phyloP scores from a whole-genome alignment of 148 eudicot species.

The Fagopyrum homotropicum region DNA sequence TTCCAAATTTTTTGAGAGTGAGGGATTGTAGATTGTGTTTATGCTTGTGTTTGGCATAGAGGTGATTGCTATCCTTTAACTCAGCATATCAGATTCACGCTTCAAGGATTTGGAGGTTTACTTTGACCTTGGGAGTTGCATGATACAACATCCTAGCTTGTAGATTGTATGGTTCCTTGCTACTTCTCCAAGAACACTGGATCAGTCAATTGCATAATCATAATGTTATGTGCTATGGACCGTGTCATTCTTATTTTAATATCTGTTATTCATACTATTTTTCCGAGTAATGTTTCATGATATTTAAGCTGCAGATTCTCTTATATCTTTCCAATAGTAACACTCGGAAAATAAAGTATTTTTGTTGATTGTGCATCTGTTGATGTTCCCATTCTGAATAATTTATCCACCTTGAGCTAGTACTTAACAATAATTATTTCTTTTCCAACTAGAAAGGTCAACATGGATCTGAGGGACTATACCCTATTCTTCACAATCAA shows the following conservation, averaged over 20 bases:
- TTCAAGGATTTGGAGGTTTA: slow-evolving; percentile 24
- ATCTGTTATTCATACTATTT: background rate
- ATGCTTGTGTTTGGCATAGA: background rate
- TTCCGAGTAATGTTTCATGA: background rate
- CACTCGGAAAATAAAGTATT: background rate
- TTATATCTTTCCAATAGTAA: background rate
- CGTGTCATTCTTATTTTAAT: background rate
- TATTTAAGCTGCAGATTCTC: background rate
- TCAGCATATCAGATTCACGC: slow-evolving; percentile 25
- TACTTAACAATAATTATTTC: background rate
- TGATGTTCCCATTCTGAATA: background rate
- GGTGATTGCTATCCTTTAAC: slow-evolving; percentile 35
- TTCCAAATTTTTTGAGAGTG: background rate
- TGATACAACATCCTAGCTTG: slow-evolving; percentile 9
- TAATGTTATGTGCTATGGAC: background rate
- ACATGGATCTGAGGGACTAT: background rate
- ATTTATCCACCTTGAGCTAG: background rate
- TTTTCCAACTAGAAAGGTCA: background rate
- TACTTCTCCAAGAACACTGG: background rate
- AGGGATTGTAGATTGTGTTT: background rate
- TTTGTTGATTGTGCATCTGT: background rate
- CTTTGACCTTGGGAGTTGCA: slow-evolving; percentile 21
- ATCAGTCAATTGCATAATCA: background rate
- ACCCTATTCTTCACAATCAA: background rate
- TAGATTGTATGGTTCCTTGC: background rate